Evolutionary conservation across 164 flowering plant species (phyloP).

Genomic region (Kalanchoe fedtschenkoi): DNA sequence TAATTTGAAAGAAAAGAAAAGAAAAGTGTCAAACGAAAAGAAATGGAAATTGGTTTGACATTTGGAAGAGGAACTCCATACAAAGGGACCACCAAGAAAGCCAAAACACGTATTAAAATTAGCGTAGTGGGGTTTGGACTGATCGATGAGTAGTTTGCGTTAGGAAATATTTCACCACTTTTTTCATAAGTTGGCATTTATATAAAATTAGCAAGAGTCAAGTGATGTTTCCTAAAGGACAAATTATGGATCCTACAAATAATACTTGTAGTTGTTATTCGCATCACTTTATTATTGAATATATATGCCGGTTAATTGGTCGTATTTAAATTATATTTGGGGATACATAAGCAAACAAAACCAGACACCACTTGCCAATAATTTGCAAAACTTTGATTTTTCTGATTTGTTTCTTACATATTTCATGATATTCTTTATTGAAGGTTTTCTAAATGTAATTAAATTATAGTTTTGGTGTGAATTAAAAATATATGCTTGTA

Average conservation of each 20-base stretch:
- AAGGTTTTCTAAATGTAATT: too few relatives aligned
- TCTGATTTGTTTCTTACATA: background rate
- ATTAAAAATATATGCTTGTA: too few relatives aligned
- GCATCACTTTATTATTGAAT: background rate
- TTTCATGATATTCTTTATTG: background rate
- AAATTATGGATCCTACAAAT: background rate
- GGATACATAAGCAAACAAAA: background rate
- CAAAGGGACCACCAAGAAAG: background rate
- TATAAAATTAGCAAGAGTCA: background rate
- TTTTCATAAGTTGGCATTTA: background rate
- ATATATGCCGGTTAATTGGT: background rate
- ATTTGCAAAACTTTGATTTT: background rate
- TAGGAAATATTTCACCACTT: background rate
- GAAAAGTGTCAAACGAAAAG: background rate
- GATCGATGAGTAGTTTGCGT: background rate
- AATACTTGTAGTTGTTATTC: background rate
- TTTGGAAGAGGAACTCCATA: background rate
- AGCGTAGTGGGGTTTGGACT: background rate
- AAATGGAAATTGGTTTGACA: slow-evolving; percentile 2
- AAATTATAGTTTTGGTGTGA: too few relatives aligned
- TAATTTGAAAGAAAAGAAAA: background rate
- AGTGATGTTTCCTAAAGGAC: background rate
- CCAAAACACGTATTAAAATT: background rate
- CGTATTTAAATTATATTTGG: background rate
- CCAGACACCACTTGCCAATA: slow-evolving; percentile 2